phyloP scores from a whole-genome alignment of 2,329 filamentous ascomycete species.

The Colletotrichum aenigma region DNA sequence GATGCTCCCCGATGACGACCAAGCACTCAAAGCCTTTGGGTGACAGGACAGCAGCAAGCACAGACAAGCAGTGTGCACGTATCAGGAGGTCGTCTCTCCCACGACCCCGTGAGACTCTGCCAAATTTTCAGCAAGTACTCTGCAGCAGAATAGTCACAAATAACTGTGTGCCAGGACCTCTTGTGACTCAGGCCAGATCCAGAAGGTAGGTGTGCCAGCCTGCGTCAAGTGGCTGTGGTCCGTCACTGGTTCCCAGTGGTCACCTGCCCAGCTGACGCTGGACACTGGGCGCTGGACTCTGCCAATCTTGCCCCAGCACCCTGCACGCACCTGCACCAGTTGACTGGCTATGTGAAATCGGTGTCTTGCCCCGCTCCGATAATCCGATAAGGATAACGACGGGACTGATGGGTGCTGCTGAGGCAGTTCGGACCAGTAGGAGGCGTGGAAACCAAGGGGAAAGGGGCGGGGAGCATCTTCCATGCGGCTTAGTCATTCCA shows the following conservation, averaged over 20 bases:
- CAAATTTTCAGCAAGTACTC: neutral
- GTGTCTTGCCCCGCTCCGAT: constrained; percentile 17
- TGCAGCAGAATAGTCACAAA: neutral
- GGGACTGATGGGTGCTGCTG: neutral
- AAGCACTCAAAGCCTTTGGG: constrained; percentile 13
- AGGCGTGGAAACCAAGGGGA: neutral
- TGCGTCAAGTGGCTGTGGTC: constrained; percentile 11
- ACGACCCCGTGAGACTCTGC: constrained; percentile 10
- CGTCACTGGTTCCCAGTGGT: neutral
- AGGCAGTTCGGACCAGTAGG: neutral
- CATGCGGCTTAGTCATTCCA: neutral
- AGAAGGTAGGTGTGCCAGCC: constrained; percentile 13
- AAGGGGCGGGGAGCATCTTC: neutral
- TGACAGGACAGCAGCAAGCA: neutral
- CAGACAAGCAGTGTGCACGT: constrained; percentile 6
- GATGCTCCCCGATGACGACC: neutral
- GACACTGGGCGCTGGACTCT: neutral
- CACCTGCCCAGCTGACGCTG: constrained; percentile 2
- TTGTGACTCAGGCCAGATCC: constrained; percentile 11
- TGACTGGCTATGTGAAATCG: constrained; percentile 5
- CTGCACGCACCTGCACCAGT: constrained; percentile 3
- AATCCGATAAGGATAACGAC: constrained; percentile 21
- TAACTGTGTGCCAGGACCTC: constrained; percentile 14
- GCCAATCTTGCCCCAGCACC: neutral
- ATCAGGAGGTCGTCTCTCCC: constrained; percentile 5